Evolutionary conservation across 805 yeast species (phyloP), one percentile per base, ranked within the genome.

Genomic region (Lipomyces chichibuensis): DNA sequence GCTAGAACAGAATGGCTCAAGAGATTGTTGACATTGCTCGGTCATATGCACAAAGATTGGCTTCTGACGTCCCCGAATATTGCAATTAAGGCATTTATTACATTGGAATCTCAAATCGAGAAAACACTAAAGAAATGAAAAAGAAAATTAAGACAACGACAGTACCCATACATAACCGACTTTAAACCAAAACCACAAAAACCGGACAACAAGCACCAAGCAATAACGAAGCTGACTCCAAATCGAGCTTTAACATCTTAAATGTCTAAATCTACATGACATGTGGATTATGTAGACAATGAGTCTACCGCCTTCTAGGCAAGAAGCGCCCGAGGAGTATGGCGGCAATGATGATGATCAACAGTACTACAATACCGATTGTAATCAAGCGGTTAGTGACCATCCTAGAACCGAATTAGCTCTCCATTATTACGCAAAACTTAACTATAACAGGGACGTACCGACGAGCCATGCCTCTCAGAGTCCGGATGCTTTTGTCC

Each of bases 391-490:
- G 51, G 57, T 69, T 69, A 9, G 71, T 69, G 23, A 65, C 65
- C 71, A 69, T 63, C 35, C 69, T 65, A 65, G 13, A 23, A 14
- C 25, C 20, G n/a, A 62, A 33, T 56, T 33, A 51, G 53, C 53
- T 11, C 29, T 20, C 20, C 39, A n/a, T 20, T 33, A 14, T 20
- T 35, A 3, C 49, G 13, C 13, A 20, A 23, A 60, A 5, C 14
- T 53, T 23, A 23, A 20, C 23, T 7, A 51, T n/a, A 53, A 49
- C 25, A 57, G 23, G 20, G 25, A 43, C 72, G 20, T 60, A 73
- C 71, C 78, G 72, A 78, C 98, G 84, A 32, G 97, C 89, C 99
- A 95, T 95, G 23, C 91, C 84, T 74, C 92, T 87, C 74, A 95
- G 81, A 0, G 98, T 95, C 65, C 90, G 85, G 64, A 95, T 84